Percentiles rank a stretch among this genome's conserved stretches.
phyloP scores from a whole-genome alignment of 768 basidiomycete genomes.

The Kondoa subrosea region DNA sequence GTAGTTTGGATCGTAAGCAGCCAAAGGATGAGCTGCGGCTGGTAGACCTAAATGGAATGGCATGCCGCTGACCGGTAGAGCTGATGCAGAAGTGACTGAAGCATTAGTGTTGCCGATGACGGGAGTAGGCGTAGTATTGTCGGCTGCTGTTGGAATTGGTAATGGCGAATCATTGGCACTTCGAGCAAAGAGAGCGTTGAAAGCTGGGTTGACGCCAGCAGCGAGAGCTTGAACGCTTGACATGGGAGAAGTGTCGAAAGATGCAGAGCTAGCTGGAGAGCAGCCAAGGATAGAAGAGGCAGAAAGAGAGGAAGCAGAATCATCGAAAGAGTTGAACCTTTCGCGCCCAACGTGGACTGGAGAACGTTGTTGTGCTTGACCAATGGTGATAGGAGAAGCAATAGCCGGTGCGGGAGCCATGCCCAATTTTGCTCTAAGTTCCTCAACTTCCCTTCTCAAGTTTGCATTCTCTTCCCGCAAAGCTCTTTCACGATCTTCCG shows the following conservation, averaged over 20 bases:
- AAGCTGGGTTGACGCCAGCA: not conserved
- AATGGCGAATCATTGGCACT: not conserved
- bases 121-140: not conserved
- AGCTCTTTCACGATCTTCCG: slow-evolving; percentile 61
- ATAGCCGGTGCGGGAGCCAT: slow-evolving; percentile 30
- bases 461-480: slow-evolving; percentile 74
- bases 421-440: slow-evolving; percentile 66
- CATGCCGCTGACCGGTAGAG: not conserved
- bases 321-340: not conserved
- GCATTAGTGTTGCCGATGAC: not conserved
- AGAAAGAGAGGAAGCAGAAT: not conserved
- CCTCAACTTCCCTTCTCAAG: slow-evolving; percentile 76
- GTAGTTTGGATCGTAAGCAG: slow-evolving; percentile 1
- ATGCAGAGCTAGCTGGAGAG: not conserved
- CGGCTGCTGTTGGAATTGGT: not conserved
- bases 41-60: not conserved
- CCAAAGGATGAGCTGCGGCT: not conserved
- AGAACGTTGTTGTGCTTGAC: not conserved
- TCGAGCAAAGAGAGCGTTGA: not conserved
- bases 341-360: not conserved
- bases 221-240: not conserved
- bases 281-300: not conserved
- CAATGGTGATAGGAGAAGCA: slow-evolving; percentile 7
- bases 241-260: not conserved
- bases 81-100: not conserved